Evolutionary conservation across 805 yeast genomes (phyloP).

Genomic region (Candida ipomoeae): DNA sequence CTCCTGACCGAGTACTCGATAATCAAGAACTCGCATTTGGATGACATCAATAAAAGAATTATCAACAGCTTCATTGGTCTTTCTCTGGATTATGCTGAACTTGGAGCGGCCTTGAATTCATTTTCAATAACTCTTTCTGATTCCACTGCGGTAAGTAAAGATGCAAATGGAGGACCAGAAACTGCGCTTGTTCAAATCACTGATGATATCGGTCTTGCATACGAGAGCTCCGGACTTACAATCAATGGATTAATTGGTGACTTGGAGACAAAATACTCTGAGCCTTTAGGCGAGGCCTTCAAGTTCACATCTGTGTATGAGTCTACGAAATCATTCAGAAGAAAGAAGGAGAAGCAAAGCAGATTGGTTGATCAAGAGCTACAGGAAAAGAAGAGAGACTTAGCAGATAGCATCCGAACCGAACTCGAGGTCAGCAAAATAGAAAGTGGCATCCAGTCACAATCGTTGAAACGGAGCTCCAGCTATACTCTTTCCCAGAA

Average conservation of each 20-base stretch:
- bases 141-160: slow-evolving; percentile 11
- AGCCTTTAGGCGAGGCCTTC: slow-evolving; percentile 68
- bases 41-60: slow-evolving; percentile 53
- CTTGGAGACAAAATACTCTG: slow-evolving; percentile 56
- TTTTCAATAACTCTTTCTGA: slow-evolving; percentile 48
- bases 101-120: slow-evolving; percentile 58
- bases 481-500: slow-evolving; percentile 13
- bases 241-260: slow-evolving; percentile 49
- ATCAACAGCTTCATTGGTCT: slow-evolving; percentile 54
- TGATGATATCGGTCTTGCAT: slow-evolving; percentile 82
- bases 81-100: slow-evolving; percentile 63
- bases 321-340: slow-evolving; percentile 57
- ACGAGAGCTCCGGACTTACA: slow-evolving; percentile 63
- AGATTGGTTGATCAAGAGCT: slow-evolving; percentile 30
- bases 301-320: slow-evolving; percentile 58
- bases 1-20: slow-evolving; percentile 2
- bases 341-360: slow-evolving; percentile 32
- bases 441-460: slow-evolving; percentile 23
- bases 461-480: slow-evolving; percentile 20
- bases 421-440: slow-evolving; percentile 29
- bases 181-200: slow-evolving; percentile 35
- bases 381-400: slow-evolving; percentile 27
- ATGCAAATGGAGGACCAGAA: slow-evolving; percentile 21
- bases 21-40: slow-evolving; percentile 40
- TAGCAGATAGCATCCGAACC: slow-evolving; percentile 25